Evolutionary conservation across 2,329 filamentous ascomycete genomes (phyloP), one percentile per base, ranked within the genome.

Genomic region (Verticillium albo-atrum): DNA sequence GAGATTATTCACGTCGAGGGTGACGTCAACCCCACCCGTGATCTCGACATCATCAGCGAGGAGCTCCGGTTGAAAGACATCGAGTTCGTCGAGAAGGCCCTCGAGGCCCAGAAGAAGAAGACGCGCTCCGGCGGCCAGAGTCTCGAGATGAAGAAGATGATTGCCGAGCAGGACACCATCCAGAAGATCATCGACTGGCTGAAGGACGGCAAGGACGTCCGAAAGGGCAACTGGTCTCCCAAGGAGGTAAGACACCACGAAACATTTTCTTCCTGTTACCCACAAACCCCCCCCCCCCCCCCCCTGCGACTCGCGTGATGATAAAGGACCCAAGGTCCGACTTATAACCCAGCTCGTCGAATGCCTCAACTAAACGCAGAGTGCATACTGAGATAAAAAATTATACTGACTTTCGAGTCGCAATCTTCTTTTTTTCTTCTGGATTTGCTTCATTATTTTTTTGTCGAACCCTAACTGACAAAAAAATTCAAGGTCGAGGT

Each of bases 261-360:
- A n/a, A 25, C 64, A 53, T 61, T 64, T 56, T 61, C 56, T 66
- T 62, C 42, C 53, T 51, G 37, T 28, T 51, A 25, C 50, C 9
- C 55, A 10, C 54, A 25, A 42, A 23, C 17, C 47, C 27, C 55
- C 35, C 58, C 64, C 67, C 68, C 17, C 47, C 27, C 55, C 35
- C 58, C 64, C 67, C 68, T 64, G 63, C 68, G 53, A 28, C 69
- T 86, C 80, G 74, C 70, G 89, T 97, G 95, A 98, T 98, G 95
- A 98, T 88, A 89, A 96, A 97, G 89, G 95, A 92, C 91, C 88
- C 84, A 82, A 81, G 78, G 84, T 91, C 92, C 93, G 90, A 92
- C 84, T 82, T 82, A 91, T 93, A 96, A 91, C 95, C 95, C 95
- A 99, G 95, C 95, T 99, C 95, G 90, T 97, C 89, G 94, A 98